Evolutionary conservation across 1,284 basidiomycete species (phyloP), one percentile per base, ranked within the genome.

Genomic region (Afroboletus lepidellus): DNA sequence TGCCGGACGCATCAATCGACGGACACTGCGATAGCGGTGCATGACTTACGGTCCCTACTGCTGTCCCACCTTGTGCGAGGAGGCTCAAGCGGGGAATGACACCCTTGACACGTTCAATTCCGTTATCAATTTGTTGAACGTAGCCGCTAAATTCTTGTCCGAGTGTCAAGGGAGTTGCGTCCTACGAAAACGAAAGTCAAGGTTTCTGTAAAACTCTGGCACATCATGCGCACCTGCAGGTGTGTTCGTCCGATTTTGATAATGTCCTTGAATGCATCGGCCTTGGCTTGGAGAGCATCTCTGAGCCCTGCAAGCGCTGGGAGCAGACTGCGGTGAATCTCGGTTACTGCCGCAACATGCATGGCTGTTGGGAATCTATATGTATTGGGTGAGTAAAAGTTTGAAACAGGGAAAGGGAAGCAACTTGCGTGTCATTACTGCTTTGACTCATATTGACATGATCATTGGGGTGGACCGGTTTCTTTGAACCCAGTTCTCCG

Each of bases 371-470:
- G 97, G 83, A 99, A 99, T 24, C 93, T 96, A 57, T n/a, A 27
- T 27, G 8, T 6, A n/a, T 6, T 4, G 16, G 5, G 45, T 54
- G 51, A 61, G 32, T 18, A 27, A 2, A 27, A 12, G n/a, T 18
- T 36, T 11, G 23, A 27, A 18, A 46, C 15, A 42, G n/a, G 46
- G 30, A 20, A 29, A 20, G 25, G 41, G 23, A 32, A 21, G 43
- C 37, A 21, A 71, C 79, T 59, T 68, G 92, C 91, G 95, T 96
- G 74, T 99, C 97, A 70, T 99, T 99, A 69, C 94, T 97, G 62
- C 92, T 96, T 75, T 99, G 97, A 71, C 92, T 94, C 91, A 92
- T 98, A 79, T 99, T 99, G 66, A 98, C 96, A 76, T 99, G 97
- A 72, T 99, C 97, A 72, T 99, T 99, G 41, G 97, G 97, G 74